phyloP scores from a whole-genome alignment of 1,284 basidiomycete species.

The Cryptococcus wingfieldii region DNA sequence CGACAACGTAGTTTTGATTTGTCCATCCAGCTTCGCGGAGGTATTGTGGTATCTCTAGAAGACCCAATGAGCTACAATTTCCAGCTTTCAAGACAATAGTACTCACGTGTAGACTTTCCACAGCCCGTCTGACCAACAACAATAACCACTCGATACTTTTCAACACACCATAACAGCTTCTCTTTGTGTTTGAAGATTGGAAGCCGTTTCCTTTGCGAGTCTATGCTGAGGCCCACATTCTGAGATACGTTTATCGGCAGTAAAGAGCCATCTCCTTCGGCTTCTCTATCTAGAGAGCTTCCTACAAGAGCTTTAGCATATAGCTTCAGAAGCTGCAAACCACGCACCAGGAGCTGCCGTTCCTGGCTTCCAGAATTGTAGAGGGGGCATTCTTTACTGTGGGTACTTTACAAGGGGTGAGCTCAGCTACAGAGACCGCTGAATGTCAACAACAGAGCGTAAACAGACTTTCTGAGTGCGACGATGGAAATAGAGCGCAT shows the following conservation, averaged over 20 bases:
- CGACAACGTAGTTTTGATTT: constrained; percentile 67
- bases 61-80: constrained; percentile 2
- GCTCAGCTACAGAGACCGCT: background rate
- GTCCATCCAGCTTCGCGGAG: constrained; percentile 88
- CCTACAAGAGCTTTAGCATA: constrained; percentile 26
- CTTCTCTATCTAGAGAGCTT: constrained; percentile 76
- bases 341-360: constrained; percentile 67
- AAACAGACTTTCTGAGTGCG: background rate
- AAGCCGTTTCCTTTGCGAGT: constrained; percentile 69
- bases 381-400: constrained; percentile 21
- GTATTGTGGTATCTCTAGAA: constrained; percentile 85
- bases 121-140: constrained; percentile 92
- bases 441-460: background rate
- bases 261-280: constrained; percentile 67
- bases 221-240: constrained; percentile 54
- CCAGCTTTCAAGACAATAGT: background rate
- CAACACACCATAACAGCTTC: constrained; percentile 75
- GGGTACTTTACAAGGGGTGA: background rate
- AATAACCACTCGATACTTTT: constrained; percentile 76
- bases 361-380: constrained; percentile 59
- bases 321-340: background rate
- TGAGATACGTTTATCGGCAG: constrained; percentile 57
- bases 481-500: no score
- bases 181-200: constrained; percentile 87
- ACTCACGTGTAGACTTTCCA: constrained; percentile 90